Conservation (phyloP, 1,284 basidiomycete genomes). For the Takashimella koratensis region DNA sequence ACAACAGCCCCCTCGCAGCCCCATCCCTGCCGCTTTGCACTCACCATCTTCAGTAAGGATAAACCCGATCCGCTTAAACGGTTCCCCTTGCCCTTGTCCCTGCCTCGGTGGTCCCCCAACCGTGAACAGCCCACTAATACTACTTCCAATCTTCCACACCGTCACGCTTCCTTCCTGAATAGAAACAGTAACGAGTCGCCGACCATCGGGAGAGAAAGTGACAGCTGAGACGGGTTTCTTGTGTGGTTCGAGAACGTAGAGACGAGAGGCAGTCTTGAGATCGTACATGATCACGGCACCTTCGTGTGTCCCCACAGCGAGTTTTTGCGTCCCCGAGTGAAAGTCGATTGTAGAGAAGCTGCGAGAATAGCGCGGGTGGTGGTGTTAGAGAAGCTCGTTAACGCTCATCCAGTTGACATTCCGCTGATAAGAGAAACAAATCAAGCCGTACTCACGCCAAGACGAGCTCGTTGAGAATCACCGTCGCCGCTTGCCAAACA, state of each 20-base stretch:
- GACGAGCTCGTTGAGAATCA: slow-evolving; percentile 86
- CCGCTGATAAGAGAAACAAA: too few species aligned
- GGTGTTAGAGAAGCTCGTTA: too few species aligned
- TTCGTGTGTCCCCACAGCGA: slow-evolving; percentile 91
- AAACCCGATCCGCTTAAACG: slow-evolving; percentile 79
- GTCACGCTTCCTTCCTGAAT: slow-evolving; percentile 75
- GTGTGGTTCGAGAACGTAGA: slow-evolving; percentile 93
- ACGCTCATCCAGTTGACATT: too few species aligned
- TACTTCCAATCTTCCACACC: slow-evolving; percentile 86
- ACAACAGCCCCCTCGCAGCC: neutral
- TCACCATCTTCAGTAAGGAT: slow-evolving; percentile 52
- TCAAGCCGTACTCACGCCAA: slow-evolving; percentile 60
- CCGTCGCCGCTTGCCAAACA: slow-evolving; percentile 84
- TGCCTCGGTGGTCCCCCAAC: slow-evolving; percentile 90
- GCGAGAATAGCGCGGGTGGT: too few species aligned
- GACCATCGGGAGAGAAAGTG: slow-evolving; percentile 88
- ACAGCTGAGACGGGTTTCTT: slow-evolving; percentile 71
- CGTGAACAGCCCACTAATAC: slow-evolving; percentile 80
- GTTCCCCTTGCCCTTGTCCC: slow-evolving; percentile 68
- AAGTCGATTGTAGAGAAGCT: slow-evolving; percentile 93
- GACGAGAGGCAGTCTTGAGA: slow-evolving; percentile 86
- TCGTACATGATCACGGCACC: slow-evolving; percentile 94
- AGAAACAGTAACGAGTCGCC: slow-evolving; percentile 80
- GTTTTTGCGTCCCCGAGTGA: slow-evolving; percentile 74
- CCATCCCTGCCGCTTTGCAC: slow-evolving; percentile 10